A percentile compares a stretch with the other conserved stretches of the same genome.
These are phyloP conservation scores for Psidium friedrichsthalianum DNA, from an alignment of 345 rosid genomes.

Conservation along the genomic window DNA sequence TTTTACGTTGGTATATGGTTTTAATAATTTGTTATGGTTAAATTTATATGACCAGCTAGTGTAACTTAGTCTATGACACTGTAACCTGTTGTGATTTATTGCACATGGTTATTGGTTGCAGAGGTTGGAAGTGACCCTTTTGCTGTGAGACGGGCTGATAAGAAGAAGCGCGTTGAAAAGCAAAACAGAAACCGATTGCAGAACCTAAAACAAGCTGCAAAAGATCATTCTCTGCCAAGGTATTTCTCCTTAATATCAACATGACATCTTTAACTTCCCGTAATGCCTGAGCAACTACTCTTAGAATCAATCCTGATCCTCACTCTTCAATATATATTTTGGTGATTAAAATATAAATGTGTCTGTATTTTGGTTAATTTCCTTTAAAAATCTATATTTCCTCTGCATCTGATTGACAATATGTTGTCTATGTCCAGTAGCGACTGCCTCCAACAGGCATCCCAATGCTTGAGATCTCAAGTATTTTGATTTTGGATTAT, in stretches of 20 bases:
- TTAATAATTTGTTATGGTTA: not conserved
- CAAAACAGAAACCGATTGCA: slow-evolving; percentile 59
- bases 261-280: not conserved
- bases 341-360: not conserved
- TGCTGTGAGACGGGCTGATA: slow-evolving; percentile 65
- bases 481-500: not conserved
- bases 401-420: not conserved
- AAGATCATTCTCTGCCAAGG: slow-evolving; percentile 91
- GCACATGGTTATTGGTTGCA: slow-evolving; percentile 12
- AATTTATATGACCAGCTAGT: not conserved
- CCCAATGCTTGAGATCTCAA: not conserved
- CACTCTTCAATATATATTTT: not conserved
- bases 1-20: not conserved
- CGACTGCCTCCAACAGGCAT: not conserved
- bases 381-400: not conserved
- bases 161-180: slow-evolving; percentile 67
- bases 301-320: not conserved
- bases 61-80: not conserved
- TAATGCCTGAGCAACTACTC: not conserved
- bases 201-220: slow-evolving; percentile 68
- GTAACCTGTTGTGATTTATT: not conserved
- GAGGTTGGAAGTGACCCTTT: slow-evolving; percentile 84
- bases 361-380: not conserved
- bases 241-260: slow-evolving; percentile 1
- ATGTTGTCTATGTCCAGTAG: not conserved